A percentile compares a stretch with the other conserved stretches of the same genome.
phyloP scores from a whole-genome alignment of 225 moss, liverwort and hornwort species.

The Marchantia paleacea region DNA sequence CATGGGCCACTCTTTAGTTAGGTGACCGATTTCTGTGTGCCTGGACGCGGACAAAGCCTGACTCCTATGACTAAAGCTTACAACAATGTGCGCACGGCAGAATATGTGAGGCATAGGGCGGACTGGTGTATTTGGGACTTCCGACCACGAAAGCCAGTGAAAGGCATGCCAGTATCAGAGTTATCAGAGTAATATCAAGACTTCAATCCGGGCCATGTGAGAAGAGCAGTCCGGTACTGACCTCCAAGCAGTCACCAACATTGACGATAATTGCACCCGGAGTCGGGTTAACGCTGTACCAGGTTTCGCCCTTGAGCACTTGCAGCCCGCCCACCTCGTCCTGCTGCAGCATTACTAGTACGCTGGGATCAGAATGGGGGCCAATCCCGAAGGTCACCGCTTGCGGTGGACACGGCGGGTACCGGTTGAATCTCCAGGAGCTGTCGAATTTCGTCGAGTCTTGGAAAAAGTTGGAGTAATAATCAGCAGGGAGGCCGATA shows the following conservation, averaged over 20 bases:
- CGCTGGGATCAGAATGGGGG: constrained; percentile 45
- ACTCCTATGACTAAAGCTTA: background rate
- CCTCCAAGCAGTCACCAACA: constrained; percentile 45
- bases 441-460: constrained; percentile 39
- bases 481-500: constrained; percentile 26
- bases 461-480: constrained; percentile 22
- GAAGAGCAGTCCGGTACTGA: constrained; percentile 4
- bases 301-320: constrained; percentile 35
- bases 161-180: background rate
- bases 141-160: background rate
- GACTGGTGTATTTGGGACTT: background rate
- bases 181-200: background rate
- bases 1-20: background rate
- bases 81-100: background rate
- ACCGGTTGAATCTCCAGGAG: constrained; percentile 44
- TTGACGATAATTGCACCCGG: constrained; percentile 47
- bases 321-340: constrained; percentile 52
- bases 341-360: constrained; percentile 39
- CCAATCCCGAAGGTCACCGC: constrained; percentile 45
- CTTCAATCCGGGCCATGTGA: background rate
- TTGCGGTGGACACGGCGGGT: constrained; percentile 45
- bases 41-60: background rate
- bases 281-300: constrained; percentile 45
- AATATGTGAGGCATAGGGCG: background rate
- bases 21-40: background rate